Evolutionary conservation across 1,139 yeast genomes (phyloP), one percentile per base, ranked within the genome.

Genomic region (Yamadazyma spencermartinsiae): DNA sequence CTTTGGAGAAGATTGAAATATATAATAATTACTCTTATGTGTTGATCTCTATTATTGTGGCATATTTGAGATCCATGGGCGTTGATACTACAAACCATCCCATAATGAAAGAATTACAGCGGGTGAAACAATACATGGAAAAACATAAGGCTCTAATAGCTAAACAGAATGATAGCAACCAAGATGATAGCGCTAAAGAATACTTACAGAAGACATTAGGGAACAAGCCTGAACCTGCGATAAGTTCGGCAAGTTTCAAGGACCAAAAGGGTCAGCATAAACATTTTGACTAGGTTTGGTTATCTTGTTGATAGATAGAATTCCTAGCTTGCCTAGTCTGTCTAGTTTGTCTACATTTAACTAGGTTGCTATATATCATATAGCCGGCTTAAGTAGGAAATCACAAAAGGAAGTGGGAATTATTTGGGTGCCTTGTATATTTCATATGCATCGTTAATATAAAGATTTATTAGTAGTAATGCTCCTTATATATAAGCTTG

Each of bases 51-150:
- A 50, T 72, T 12, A 56, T 76, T 37, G 76, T 65, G 56, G 75
- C 88, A 11, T 80, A 81, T 50, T 60, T 85, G 45, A 83, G 85
- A 51, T 55, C 80, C 2, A 61, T 64, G 12, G 95, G 94, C 0
- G 60, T 72, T 11, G 77, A 82, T 43, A 74, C 85, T 0, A 68
- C 68, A 13, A 59, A 62, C 3, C 87, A 82, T 45, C 80, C 84
- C 0, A 75, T 88, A 4, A 78, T 81, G 81, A 67, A 69, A 18
- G 96, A 89, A 56, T 68, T 89, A 37, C 71, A 69, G 16, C 69
- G 95, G 45, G 82, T 89, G 30, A 85, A 84, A 57, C 58, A 71
- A 12, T 83, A 82, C 51, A 83, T 87, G 82, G 74, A 72, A 30
- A 72, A 82, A 54, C 73, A 79, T 33, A 78, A 81, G 45, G 66